Evolutionary conservation across 2,329 filamentous ascomycete species (phyloP), one percentile per base, ranked within the genome.

Genomic region (Microdochium bolleyi): DNA sequence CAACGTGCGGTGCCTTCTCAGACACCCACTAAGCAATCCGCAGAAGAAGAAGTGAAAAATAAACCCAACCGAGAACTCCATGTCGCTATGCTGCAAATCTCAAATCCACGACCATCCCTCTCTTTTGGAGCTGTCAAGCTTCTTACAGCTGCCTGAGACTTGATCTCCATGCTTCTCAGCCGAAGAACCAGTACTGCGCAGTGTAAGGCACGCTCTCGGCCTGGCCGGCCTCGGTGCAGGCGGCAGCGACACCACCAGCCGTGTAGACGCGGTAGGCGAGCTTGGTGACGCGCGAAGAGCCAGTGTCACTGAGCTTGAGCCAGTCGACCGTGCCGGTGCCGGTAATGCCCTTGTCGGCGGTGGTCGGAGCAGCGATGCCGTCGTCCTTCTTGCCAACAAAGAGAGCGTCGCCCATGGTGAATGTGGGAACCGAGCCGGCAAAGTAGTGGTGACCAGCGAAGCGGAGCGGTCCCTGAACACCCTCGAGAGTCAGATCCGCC

Each of bases 371-470:
- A 32, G 72, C 61, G 41, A 80, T 73, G 34, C 61, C 65, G 30
- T 69, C 74, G 41, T 73, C 56, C 68, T 83, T 82, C 64, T 74
- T 75, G 52, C 62, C 72, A 57, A 68, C 71, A 54, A 71, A 71
- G 58, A 76, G 67, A 62, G 63, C 61, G 38, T 67, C 62, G 7
- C 60, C 64, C 37, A 88, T 71, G 54, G 80, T 73, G 64, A 89
- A 89, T 13, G 75, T 81, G 1, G 87, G 86, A 0, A 71, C 67
- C 56, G 75, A 68, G 48, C 62, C 57, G 49, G 56, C 78, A 73
- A 89, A 89, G 76, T 75, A 87, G 74, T 90, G 87, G 60, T 82
- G 76, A 27, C 86, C 87, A 14, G 84, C 63, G 60, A 77, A 74
- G 49, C 69, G 67, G 5, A 78, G 54, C 2, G 62, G 56, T 11